A percentile compares a stretch with the other conserved stretches of the same genome.
phyloP scores from a whole-genome alignment of 2,329 filamentous ascomycete species.

The Albifimbria verrucaria region DNA sequence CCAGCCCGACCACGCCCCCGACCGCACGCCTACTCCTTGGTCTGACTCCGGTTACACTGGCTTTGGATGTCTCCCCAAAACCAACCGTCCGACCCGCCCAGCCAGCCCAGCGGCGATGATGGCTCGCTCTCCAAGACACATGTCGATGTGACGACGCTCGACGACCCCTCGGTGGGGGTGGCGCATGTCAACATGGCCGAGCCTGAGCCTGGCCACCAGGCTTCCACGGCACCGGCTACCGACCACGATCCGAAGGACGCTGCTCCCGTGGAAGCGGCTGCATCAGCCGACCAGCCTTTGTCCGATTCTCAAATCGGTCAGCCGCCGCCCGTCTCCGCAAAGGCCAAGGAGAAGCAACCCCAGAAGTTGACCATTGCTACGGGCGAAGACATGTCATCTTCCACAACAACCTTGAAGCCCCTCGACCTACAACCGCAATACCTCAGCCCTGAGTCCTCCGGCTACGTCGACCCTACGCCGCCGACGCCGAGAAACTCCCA shows the following conservation, averaged over 20 bases:
- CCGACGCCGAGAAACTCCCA: conserved; percentile 53
- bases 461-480: conserved; percentile 57
- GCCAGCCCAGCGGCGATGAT: conserved; percentile 23
- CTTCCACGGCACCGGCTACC: neutral
- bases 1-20: neutral
- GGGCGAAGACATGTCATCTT: conserved; percentile 38
- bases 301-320: conserved; percentile 7
- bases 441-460: conserved; percentile 43
- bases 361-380: neutral
- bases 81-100: conserved; percentile 21
- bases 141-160: conserved; percentile 22
- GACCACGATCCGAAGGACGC: too few relatives aligned
- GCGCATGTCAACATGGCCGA: conserved; percentile 3
- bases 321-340: conserved; percentile 11
- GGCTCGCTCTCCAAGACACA: conserved; percentile 22
- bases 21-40: neutral
- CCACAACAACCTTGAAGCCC: conserved; percentile 48
- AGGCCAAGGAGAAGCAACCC: conserved; percentile 18
- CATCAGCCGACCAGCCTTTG: neutral
- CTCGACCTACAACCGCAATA: conserved; percentile 38
- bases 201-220: conserved; percentile 4
- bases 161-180: conserved; percentile 13
- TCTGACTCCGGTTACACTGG: neutral
- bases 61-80: conserved; percentile 35
- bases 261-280: conserved; percentile 4